phyloP scores from a whole-genome alignment of 306 rosid species.

The Ormosia semicastrata region DNA sequence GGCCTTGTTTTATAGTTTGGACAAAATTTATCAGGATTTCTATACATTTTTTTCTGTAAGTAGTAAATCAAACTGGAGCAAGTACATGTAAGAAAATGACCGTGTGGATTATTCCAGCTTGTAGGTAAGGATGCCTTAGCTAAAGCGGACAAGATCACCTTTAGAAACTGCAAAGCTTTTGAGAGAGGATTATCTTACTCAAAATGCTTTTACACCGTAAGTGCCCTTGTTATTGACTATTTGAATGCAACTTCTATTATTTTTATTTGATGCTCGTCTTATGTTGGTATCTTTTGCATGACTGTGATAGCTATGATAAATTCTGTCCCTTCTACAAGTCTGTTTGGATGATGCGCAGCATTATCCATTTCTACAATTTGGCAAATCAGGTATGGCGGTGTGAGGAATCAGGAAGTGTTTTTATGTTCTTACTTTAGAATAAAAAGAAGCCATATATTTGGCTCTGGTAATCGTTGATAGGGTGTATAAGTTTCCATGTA shows the following conservation, averaged over 20 bases:
- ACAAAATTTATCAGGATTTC: background rate
- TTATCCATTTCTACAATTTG: too few species aligned
- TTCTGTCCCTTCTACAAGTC: too few species aligned
- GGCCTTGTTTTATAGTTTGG: constrained; percentile 17
- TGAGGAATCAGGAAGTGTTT: background rate
- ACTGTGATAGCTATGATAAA: constrained; percentile 79
- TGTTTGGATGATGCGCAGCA: too few species aligned
- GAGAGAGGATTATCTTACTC: constrained; percentile 99
- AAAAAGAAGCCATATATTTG: background rate
- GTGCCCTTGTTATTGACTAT: constrained; percentile 28
- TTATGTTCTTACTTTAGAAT: background rate
- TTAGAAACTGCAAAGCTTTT: constrained; percentile 97
- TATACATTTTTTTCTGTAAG: background rate
- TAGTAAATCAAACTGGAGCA: constrained; percentile 7
- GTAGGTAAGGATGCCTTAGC: constrained; percentile 99
- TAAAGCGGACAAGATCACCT: constrained; percentile 93
- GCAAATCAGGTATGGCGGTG: too few species aligned
- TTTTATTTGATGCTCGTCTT: constrained; percentile 10
- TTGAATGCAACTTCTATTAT: background rate
- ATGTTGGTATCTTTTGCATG: constrained; percentile 7
- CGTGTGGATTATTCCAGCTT: constrained; percentile 58
- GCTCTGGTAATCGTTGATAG: background rate
- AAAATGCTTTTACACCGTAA: constrained; percentile 98
- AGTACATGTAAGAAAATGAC: background rate
- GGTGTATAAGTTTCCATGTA: background rate